Evolutionary conservation across 2,329 filamentous ascomycete genomes (phyloP).

Genomic region (Colletotrichum godetiae): DNA sequence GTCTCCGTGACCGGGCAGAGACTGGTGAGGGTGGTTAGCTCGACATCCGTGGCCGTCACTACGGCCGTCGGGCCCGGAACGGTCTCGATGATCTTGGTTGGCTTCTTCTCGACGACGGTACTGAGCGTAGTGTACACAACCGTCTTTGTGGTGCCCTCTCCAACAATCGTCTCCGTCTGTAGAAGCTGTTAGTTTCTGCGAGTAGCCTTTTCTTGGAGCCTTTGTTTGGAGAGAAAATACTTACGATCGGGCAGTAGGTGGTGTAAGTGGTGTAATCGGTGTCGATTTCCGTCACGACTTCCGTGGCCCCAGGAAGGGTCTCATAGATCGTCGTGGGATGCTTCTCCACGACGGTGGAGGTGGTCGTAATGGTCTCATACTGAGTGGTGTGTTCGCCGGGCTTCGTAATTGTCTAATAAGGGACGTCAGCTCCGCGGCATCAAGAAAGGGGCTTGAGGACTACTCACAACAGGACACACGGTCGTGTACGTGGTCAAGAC

Average conservation of each 20-base stretch:
- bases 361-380: slow-evolving; percentile 41
- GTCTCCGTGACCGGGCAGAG: slow-evolving; percentile 25
- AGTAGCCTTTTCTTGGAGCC: too few species aligned
- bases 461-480: slow-evolving; percentile 11
- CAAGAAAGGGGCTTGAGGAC: neutral
- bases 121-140: slow-evolving; percentile 43
- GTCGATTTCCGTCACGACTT: slow-evolving; percentile 49
- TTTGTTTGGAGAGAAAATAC: neutral
- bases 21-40: slow-evolving; percentile 36
- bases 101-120: slow-evolving; percentile 44
- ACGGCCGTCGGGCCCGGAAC: slow-evolving; percentile 48
- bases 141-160: slow-evolving; percentile 44
- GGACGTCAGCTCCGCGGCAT: neutral
- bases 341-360: slow-evolving; percentile 44
- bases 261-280: slow-evolving; percentile 56
- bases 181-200: neutral
- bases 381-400: slow-evolving; percentile 37
- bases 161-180: slow-evolving; percentile 49
- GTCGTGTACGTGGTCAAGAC: slow-evolving; percentile 18
- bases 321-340: slow-evolving; percentile 47
- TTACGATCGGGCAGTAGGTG: slow-evolving; percentile 53
- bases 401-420: slow-evolving; percentile 33
- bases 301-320: slow-evolving; percentile 45
- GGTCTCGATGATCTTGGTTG: slow-evolving; percentile 49
- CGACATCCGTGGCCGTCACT: slow-evolving; percentile 45